Evolutionary conservation across 768 basidiomycete genomes (phyloP), one percentile per base, ranked within the genome.

Genomic region (Leccinum disarticulatum): DNA sequence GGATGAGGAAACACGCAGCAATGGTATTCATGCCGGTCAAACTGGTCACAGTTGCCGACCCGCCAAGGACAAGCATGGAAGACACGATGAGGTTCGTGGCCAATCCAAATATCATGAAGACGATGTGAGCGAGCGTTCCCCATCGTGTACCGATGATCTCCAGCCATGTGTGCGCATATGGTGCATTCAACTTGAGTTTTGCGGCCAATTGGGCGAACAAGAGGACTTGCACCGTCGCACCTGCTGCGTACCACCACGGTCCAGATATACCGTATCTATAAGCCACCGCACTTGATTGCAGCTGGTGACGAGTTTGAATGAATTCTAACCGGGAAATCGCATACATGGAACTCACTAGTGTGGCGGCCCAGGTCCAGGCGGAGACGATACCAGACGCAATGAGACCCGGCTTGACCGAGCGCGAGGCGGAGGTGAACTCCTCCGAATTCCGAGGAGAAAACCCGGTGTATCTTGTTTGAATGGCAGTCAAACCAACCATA

Each of bases 41-140:
- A 63, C 85, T 85, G 0, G 87, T 87, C 48, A 98, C 94, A 1
- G 95, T 95, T 0, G 95, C 95, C 0, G 90, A 88, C 3, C 89
- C 88, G 6, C 90, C 91, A 10, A 91, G 81, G 61, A 88, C 85
- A 28, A 88, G 77, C 88, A 90, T 91, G 11, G 87, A 90, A 52
- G 90, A 91, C n/a, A 95, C 93, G 67, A 95, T 91, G 57, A 96
- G 80, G 72, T 95, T 95, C 35, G 95, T 95, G 3, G 91, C 87
- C 8, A 97, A 77, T n/a, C 90, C 93, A 68, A 96, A 96, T 78
- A 91, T 88, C 80, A 95, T 86, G 79, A 96, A 95, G 7, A 93
- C 77, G 3, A 87, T 58, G 75, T 97, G 95, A 0, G 91, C 93
- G 14, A 80, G 61, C 6, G 73, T 84, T 0, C 95, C 95, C 91